phyloP scores from a whole-genome alignment of 2,329 filamentous ascomycete genomes.

The Penicillium sp. region DNA sequence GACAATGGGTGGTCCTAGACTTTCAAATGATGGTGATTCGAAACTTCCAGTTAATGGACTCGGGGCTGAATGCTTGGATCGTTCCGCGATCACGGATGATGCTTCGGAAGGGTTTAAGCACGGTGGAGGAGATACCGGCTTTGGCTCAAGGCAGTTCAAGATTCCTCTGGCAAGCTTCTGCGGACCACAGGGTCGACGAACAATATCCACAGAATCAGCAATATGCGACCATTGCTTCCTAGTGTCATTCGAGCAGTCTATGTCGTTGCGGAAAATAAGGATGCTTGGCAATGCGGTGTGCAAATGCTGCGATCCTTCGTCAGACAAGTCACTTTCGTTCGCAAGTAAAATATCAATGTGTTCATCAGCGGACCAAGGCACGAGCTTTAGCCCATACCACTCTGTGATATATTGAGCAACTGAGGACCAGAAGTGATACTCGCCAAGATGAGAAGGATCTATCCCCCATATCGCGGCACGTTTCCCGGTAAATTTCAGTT shows the following conservation, averaged over 20 bases:
- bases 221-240: background rate
- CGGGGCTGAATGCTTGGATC: background rate
- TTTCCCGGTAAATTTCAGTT: background rate
- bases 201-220: background rate
- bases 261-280: background rate
- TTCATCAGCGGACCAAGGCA: background rate
- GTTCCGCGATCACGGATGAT: background rate
- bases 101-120: background rate
- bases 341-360: background rate
- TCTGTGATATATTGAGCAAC: background rate
- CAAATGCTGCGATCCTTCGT: background rate
- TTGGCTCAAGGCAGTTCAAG: background rate
- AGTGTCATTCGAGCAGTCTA: background rate
- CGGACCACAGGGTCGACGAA: background rate
- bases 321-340: background rate
- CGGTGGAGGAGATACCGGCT: background rate
- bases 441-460: background rate
- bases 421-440: background rate
- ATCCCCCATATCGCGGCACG: background rate
- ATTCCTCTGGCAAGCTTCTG: background rate
- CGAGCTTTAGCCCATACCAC: background rate
- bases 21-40: too few relatives aligned
- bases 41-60: too few relatives aligned
- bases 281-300: background rate
- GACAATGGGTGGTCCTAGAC: too few relatives aligned